Conservation (phyloP, 768 basidiomycete genomes). For the Vararia minispora region DNA sequence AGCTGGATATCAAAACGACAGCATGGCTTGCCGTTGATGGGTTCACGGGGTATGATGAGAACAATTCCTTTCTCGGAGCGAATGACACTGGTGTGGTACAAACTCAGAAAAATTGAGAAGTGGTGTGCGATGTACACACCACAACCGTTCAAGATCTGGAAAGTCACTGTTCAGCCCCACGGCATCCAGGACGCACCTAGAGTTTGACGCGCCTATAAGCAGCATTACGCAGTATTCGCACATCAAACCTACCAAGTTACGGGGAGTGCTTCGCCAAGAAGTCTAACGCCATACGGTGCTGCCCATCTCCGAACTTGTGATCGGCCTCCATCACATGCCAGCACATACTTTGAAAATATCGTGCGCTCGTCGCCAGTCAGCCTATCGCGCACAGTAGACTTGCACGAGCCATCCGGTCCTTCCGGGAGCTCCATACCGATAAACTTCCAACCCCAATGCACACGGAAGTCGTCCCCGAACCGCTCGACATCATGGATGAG, state of each 20-base stretch:
- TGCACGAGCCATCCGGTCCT: conserved; percentile 1
- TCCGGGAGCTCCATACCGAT: conserved; percentile 5
- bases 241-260: no score
- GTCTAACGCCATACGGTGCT: conserved; percentile 1
- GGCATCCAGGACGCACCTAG: conserved; percentile 7
- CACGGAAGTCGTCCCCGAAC: conserved; percentile 2
- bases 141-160: conserved; percentile 7
- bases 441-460: conserved; percentile 6
- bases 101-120: background rate
- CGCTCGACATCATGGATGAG: conserved; percentile 5
- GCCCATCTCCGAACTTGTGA: conserved; percentile 4
- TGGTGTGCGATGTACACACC: background rate
- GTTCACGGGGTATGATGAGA: conserved; percentile 6
- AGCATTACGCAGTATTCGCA: no score
- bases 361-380: conserved; percentile 3
- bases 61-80: conserved; percentile 7
- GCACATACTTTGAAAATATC: conserved; percentile 2
- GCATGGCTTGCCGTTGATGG: conserved; percentile 7
- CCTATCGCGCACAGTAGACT: background rate
- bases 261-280: conserved; percentile 3
- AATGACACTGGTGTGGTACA: background rate
- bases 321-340: conserved; percentile 5
- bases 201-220: no score
- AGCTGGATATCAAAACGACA: conserved; percentile 6
- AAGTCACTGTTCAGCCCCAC: conserved; percentile 7